Conservation (phyloP, 2,329 filamentous ascomycete genomes). For the Aspergillus pseudoterreus region DNA sequence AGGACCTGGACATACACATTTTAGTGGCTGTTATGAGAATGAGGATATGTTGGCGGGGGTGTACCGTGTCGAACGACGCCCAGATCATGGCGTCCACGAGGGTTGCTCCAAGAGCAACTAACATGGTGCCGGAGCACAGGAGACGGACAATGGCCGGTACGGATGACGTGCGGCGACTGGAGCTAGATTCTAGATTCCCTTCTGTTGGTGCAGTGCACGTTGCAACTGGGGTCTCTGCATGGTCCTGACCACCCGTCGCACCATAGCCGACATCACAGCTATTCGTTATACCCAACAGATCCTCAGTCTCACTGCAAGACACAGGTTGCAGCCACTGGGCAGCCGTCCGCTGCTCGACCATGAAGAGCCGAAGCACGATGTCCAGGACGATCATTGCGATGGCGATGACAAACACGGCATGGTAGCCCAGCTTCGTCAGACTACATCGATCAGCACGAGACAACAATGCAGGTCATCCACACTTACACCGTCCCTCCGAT, state of each 20-base stretch:
- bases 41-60: not conserved
- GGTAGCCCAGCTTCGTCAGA: constrained; percentile 23
- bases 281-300: not conserved
- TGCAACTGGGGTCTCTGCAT: not conserved
- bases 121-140: constrained; percentile 41
- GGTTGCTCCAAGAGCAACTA: constrained; percentile 43
- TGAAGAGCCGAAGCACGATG: constrained; percentile 56
- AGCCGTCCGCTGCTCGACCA: constrained; percentile 48
- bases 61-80: constrained; percentile 51
- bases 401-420: constrained; percentile 30
- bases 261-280: not conserved
- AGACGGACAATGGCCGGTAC: constrained; percentile 25
- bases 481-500: constrained; percentile 57
- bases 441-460: constrained; percentile 7
- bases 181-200: constrained; percentile 7
- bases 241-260: not conserved
- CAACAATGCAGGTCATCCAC: not conserved
- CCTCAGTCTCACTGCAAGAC: constrained; percentile 7
- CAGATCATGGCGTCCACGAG: constrained; percentile 50
- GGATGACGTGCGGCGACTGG: constrained; percentile 4
- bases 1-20: constrained; percentile 36
- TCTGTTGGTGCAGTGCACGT: not conserved
- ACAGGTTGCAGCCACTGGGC: constrained; percentile 10
- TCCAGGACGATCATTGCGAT: constrained; percentile 54
- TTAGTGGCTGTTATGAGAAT: not conserved